phyloP scores from a whole-genome alignment of 2,329 filamentous ascomycete species.

The Xylaria sp. region DNA sequence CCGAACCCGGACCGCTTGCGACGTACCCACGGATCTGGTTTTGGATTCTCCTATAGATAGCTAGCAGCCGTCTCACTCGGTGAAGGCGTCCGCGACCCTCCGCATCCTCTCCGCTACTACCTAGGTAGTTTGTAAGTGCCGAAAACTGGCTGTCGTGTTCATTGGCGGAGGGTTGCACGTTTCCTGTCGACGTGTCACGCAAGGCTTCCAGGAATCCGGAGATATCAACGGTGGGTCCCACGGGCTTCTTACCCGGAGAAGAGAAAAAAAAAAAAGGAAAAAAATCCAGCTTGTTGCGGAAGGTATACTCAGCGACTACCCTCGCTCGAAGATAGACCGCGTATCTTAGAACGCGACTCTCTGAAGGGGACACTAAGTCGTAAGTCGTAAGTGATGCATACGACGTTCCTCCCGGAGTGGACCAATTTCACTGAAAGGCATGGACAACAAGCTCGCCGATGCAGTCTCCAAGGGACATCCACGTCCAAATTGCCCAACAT shows the following conservation, averaged over 20 bases:
- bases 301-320: constrained; percentile 7
- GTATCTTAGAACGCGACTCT: background rate
- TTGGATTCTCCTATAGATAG: constrained; percentile 6
- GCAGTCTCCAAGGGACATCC: constrained; percentile 2
- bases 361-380: constrained; percentile 10
- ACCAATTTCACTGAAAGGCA: constrained; percentile 10
- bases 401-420: background rate
- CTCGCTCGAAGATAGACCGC: background rate
- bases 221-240: constrained; percentile 6
- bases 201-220: constrained; percentile 13
- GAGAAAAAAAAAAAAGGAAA: background rate
- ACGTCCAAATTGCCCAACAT: constrained; percentile 7
- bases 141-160: background rate
- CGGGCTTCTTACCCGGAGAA: background rate
- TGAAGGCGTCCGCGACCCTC: constrained; percentile 16
- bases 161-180: constrained; percentile 23
- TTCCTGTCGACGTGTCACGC: constrained; percentile 22
- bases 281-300: constrained; percentile 8
- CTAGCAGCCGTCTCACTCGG: constrained; percentile 15
- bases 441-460: constrained; percentile 14
- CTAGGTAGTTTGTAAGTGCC: constrained; percentile 20
- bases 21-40: constrained; percentile 31
- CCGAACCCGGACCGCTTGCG: constrained; percentile 16
- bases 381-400: constrained; percentile 11
- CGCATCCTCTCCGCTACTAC: constrained; percentile 19